Evolutionary conservation across 495 filamentous ascomycete species (phyloP), one percentile per base, ranked within the genome.

Genomic region (Cudoniella acicularis): DNA sequence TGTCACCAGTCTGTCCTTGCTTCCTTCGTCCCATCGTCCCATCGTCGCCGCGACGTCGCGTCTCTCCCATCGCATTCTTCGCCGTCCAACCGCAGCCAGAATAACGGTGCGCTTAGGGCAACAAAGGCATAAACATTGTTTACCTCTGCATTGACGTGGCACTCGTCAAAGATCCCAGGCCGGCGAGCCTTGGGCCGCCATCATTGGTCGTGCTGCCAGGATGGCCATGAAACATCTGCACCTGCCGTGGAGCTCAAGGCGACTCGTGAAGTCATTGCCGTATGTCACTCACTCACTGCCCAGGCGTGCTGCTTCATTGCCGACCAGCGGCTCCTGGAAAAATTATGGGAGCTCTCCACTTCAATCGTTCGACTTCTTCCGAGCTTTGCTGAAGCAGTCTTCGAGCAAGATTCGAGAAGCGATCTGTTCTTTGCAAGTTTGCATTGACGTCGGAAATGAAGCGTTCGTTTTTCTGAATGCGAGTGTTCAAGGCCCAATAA

Each of bases 121-220:
- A 52, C 59, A 56, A 56, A 59, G 55, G 59, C 63, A 65, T 65
- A 56, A 65, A 65, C 55, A 56, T 62, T 65, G 55, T 62, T 65
- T 65, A 52, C 63, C 43, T 47, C 56, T 49, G 63, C 63, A 65
- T 65, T 65, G 63, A 65, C 63, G 59, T 62, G 59, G 59, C 63
- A 62, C 24, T 53, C 50, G 43, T 17, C 52, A 23, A 57, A 42
- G 20, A n/a, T 27, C 46, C 46, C 26, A n/a, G 46, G 23, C 43
- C 13, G 43, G 4, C 43, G 13, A 47, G 8, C 30, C 30, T 36
- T 6, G 30, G 6, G 30, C 6, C 6, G 6, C 30, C 30, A 36
- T 36, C 30, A 26, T 53, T 57, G 36, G 42, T 41, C 47, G 26
- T n/a, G 10, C 2, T 4, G 21, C 40, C 21, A 54, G 59, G 54